Conservation (phyloP, 1,139 yeast species). For the Pichia sorboxylosa region DNA sequence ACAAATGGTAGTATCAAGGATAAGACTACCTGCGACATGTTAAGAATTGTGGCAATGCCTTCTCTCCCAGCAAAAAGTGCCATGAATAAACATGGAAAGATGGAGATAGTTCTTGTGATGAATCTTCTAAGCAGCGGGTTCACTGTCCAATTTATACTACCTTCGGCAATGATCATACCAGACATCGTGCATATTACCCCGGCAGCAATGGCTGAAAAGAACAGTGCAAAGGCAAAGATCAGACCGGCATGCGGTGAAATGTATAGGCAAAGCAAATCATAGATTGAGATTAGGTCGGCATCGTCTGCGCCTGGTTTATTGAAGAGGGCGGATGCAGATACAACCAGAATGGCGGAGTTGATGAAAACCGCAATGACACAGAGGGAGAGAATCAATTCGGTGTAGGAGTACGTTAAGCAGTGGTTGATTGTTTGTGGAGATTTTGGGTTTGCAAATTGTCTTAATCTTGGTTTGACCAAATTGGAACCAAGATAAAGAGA, state of each 20-base stretch:
- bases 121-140: conserved; percentile 62
- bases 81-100: conserved; percentile 57
- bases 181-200: conserved; percentile 76
- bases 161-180: conserved; percentile 74
- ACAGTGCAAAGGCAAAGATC: conserved; percentile 60
- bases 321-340: conserved; percentile 58
- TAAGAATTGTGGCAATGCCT: conserved; percentile 58
- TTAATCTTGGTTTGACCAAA: conserved; percentile 56
- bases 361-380: conserved; percentile 67
- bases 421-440: conserved; percentile 56
- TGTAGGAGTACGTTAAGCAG: conserved; percentile 52
- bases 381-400: conserved; percentile 53
- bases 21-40: conserved; percentile 63
- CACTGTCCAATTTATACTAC: conserved; percentile 62
- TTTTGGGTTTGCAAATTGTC: conserved; percentile 65
- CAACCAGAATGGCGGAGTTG: conserved; percentile 61
- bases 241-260: conserved; percentile 63
- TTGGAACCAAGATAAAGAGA: conserved; percentile 67
- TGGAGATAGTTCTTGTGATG: conserved; percentile 60
- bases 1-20: conserved; percentile 62
- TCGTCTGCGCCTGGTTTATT: conserved; percentile 51
- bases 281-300: conserved; percentile 68
- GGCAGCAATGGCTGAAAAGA: conserved; percentile 71
- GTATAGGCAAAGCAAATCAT: conserved; percentile 46
- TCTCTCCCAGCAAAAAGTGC: conserved; percentile 56